Percentiles rank a stretch among this genome's conserved stretches.
Conservation (phyloP, 2,329 filamentous ascomycete species). For the Dryadomyces quercus-mongolicae region DNA sequence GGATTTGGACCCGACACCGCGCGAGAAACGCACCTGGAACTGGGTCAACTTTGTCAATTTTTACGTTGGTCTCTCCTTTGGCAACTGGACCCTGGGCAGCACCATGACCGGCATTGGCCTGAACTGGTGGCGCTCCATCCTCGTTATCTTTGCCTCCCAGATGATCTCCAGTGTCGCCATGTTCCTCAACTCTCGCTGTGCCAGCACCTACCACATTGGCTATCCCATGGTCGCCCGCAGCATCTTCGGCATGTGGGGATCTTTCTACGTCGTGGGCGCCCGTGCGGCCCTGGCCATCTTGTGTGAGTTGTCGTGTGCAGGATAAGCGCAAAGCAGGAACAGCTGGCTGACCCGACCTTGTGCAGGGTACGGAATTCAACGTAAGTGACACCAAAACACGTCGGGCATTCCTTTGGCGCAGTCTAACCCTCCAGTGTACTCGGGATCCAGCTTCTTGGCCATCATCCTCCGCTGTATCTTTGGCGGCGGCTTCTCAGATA, state of each 20-base stretch:
- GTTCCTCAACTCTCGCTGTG: constrained; percentile 30
- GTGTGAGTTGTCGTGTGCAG: neutral
- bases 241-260: constrained; percentile 28
- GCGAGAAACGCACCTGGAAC: constrained; percentile 24
- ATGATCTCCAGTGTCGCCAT: constrained; percentile 28
- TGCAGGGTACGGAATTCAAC: constrained; percentile 17
- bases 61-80: constrained; percentile 25
- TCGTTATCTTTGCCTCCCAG: constrained; percentile 30
- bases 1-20: constrained; percentile 24
- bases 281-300: constrained; percentile 25
- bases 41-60: constrained; percentile 28
- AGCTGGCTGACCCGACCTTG: no score
- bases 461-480: constrained; percentile 18
- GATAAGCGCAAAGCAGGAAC: neutral
- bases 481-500: constrained; percentile 15
- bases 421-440: constrained; percentile 8
- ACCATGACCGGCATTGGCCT: constrained; percentile 25
- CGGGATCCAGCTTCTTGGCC: constrained; percentile 10
- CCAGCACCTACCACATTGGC: constrained; percentile 28
- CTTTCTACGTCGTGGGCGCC: constrained; percentile 24
- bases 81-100: constrained; percentile 28
- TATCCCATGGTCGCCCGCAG: constrained; percentile 18
- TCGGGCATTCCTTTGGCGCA: no score
- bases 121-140: constrained; percentile 30
- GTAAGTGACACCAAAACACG: no score